Evolutionary conservation across 2,329 filamentous ascomycete species (phyloP), one percentile per base, ranked within the genome.

Genomic region (Macroventuria anomochaeta): DNA sequence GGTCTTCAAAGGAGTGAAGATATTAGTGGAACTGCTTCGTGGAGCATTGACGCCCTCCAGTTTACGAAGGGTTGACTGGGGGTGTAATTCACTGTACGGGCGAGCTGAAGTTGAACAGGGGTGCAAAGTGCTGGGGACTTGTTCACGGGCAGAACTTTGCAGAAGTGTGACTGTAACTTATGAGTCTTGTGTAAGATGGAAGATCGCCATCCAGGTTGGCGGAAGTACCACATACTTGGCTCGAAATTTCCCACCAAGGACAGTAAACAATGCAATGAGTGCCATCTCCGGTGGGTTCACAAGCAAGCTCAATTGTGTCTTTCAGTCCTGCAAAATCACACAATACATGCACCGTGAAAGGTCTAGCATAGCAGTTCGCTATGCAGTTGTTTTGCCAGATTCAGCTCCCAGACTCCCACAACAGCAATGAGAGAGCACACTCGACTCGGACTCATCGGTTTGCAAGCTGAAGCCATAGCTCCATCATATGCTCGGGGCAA

Each of bases 371-470:
- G 32, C 15, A 11, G 4, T 31, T 26, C 7, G 1, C n/a, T 17
- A 25, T 2, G 15, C n/a, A n/a, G n/a, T n/a, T 18, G n/a, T 17
- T 25, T 2, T 37, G 17, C 23, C n/a, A 23, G 1, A 2, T 26
- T 25, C 5, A 42, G 23, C 21, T 33, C 8, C 11, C 29, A 8
- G 6, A 18, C 6, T 11, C 20, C 3, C 18, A 32, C 39, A 42
- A 10, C 31, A 34, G 21, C 17, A 13, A 25, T 10, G 10, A 23
- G 8, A 13, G 13, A 28, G 15, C 29, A 31, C 15, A 15, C 7
- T 18, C n/a, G 28, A 15, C 23, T 33, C 51, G 46, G 51, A 49
- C 13, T 15, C 33, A 54, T 54, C 44, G 40, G 44, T 42, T n/a
- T 18, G 12, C 18, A 41, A 43, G 21, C 33, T 31, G 3, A 17